Evolutionary conservation across 2,329 filamentous ascomycete species (phyloP), one percentile per base, ranked within the genome.

Genomic region (Curvularia sp.): DNA sequence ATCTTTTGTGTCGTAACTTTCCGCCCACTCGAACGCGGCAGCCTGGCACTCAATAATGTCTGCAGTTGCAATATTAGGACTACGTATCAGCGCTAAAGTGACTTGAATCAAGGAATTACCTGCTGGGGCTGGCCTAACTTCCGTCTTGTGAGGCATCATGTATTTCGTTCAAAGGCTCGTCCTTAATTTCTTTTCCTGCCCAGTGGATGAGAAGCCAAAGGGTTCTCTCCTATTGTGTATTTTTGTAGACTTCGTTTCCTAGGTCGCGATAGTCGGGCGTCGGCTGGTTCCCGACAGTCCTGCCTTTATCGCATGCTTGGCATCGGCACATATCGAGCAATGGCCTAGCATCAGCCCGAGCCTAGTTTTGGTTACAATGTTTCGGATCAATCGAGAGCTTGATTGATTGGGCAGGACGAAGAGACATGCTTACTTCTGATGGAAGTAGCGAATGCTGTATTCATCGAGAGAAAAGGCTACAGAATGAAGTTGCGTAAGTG

Each of bases 1-100:
- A 15, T 56, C 57, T 39, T 60, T 60, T n/a, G 39, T 60, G 15
- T 60, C 57, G 21, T 48, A 60, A 27, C 57, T 60, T 25, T 60
- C 57, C 36, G 57, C 47, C 57, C 57, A 60, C 43, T 60, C 57
- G n/a, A 53, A 56, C 1, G 43, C 19, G 5, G 53, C 52, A 21
- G 45, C 45, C 41, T 60, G 52, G 15, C 57, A 60, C 10, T 30
- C 56, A 18, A 55, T 13, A 21, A 57, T 30, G 5, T 57, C 55
- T 57, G 12, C 27, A 34, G 5, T 18, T 5, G 13, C 10, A 6
- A 13, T 30, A 7, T 46, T 46, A 30, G 27, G 13, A 13, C 27
- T 15, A 30, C 10, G 9, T 13, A 30, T 30, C 8, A 41, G 34
- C 34, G n/a, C 38, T 12, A 46, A 30, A 13, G 5, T 18, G 43